Evolutionary conservation across 1,284 basidiomycete genomes (phyloP), one percentile per base, ranked within the genome.

Genomic region (Trichosporon ovoides): DNA sequence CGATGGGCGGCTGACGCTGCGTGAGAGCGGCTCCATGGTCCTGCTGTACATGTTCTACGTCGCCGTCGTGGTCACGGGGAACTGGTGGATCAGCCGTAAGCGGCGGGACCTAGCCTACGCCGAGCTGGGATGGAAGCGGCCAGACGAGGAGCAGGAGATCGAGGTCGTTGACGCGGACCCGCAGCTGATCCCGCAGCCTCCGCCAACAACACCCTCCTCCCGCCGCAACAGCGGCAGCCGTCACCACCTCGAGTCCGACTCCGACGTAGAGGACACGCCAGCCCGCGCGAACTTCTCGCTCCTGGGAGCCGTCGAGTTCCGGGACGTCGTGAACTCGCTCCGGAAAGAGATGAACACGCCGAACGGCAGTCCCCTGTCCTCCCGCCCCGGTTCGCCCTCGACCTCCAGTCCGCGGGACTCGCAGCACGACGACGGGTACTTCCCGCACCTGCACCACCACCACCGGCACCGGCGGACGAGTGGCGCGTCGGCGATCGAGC

Each of bases 41-140:
- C 79, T 76, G 1, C 81, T 93, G 40, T 98, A 98, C 75, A 55
- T 85, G 2, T 63, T 83, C 24, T 98, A 98, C 73, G 94, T 91
- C 6, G 62, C 79, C 1, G 81, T 85, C 5, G 92, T 98, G 11
- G 83, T 92, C 9, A 68, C 85, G 1, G 85, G 86, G 19, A 87
- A 84, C 37, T 94, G 90, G 88, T 90, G 85, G 85, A 61, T 65
- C 28, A 51, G 61, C 76, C 84, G 66, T 78, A 80, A 67, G 51
- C 43, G 63, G 24, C 55, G 61, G 14, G 46, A 53, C 56, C 53
- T 81, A 82, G 59, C 78, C 76, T 58, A 56, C 31, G 54, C 56
- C n/a, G 56, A 53, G 16, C 48, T 63, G 11, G 58, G 62, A 0
- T 63, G 58, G 58, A 63, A 63, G 56, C 52, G 43, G 10, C 43